Evolutionary conservation across 2,329 filamentous ascomycete genomes (phyloP), one percentile per base, ranked within the genome.

Genomic region (Sclerotiophoma versabilis): DNA sequence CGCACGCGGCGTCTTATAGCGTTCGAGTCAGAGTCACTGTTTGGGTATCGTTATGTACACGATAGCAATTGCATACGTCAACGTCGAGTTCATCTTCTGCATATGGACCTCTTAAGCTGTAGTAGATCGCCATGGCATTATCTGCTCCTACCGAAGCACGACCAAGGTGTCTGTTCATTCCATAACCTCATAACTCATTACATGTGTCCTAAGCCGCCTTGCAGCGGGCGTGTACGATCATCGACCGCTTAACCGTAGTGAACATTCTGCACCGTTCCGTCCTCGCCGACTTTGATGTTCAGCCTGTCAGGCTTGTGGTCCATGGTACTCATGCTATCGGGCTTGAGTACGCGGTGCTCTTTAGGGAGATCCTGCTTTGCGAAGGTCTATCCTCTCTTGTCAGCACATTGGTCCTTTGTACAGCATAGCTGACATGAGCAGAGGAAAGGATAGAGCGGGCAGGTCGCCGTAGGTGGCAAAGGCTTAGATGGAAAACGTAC

Each of bases 231-330:
- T 11, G 29, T 14, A 4, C 29, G 37, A 12, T n/a, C n/a, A n/a
- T n/a, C 39, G 10, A 8, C 32, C 17, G n/a, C 54, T 46, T 69
- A 81, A 60, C 80, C 80, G 59, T 79, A 76, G 12, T 71, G 76
- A 29, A 81, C 77, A 58, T 81, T 79, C 65, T 69, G 75, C 15
- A 82, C 79, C 2, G 77, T 80, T 3, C 80, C 80, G 49, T 81
- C 76, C 10, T 79, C 76, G 36, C 66, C 74, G 48, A 80, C 79
- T 59, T 82, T 79, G 29, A 82, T 74, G 58, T 81, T 82, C 55
- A 82, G 62, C 41, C 79, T 66, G 22, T 81, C 77, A 8, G 79
- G 79, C 62, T 79, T 78, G 63, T 75, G 68, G 56, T 81, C 80
- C 77, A 77, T 76, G 10, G 78, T 81, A 60, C 67, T 71, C 74